Base-by-base conservation (phyloP, 352 stramenopile genomes). In the Globisporangium viniferum region DNA sequence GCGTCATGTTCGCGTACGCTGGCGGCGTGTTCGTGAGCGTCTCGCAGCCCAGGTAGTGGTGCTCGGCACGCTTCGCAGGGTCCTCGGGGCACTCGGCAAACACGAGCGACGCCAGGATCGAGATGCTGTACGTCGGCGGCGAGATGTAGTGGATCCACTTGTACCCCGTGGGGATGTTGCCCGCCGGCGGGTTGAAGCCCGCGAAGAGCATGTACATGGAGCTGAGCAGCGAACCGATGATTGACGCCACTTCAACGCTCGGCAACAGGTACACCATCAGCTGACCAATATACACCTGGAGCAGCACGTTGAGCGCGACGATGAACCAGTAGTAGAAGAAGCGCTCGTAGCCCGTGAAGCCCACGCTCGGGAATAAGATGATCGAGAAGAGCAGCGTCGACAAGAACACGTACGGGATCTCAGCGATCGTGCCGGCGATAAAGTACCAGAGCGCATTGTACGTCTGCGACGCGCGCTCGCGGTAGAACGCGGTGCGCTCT, bases 401-500 rank as follows among this genome's bases (percentile, higher is more conserved):
- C 29, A 84, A 44, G 46, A 80, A 59, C 0, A 86, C 71, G 64
- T 89, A 89, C 55, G 81, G 81, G 46, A 89, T 83, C 79, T 98
- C 94, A 5, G 82, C 78, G 44, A 98, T 31, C 8, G 80, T 93
- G 41, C 84, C 86, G 3, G 88, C 84, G 9, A 97, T 68, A 29
- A 86, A 87, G 67, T 98, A 95, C 70, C 90, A 88, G 2, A 85
- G 66, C 33, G 88, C 73, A 55, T 89, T 82, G 69, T 99, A 99
- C 67, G 96, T 98, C 70, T 94, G 71, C 20, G 91, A 84, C 18
- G 89, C 84, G 31, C 95, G 91, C 71, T 98, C 94, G 7, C 93
- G 80, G 80, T 98, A 98, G 72, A 96, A 99, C 36, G 93, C 87
- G 27, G 93, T 92, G 44, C 94, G 80, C 61, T 98, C 90, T 10